Base-by-base conservation (phyloP, 2,329 filamentous ascomycete species). In the Thyridium curvatum region DNA sequence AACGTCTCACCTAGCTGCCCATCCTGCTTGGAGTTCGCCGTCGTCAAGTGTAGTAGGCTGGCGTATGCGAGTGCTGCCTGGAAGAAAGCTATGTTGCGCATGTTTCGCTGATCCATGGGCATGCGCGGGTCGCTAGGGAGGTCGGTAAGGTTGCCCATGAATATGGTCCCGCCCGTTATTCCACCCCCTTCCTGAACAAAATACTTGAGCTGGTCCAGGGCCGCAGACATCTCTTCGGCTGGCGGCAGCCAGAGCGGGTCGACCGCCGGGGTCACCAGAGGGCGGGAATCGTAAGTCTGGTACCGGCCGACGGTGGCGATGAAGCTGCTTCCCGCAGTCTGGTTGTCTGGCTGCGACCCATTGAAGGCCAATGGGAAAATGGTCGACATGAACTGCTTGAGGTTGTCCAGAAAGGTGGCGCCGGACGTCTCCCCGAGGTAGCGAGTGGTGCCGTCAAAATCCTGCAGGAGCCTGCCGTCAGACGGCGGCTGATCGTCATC, bases 351-450 rank as follows among this genome's bases (percentile, higher is more conserved):
- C 32, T 37, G 32, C 44, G 29, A 34, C 29, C 42, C 35, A 16
- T 52, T 46, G 44, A 46, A 55, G 30, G 55, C 56, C 15, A 64
- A 47, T n/a, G 59, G 56, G 15, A 63, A 47, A 14, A 64, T 53
- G 12, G 60, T 62, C 30, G 53, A 52, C 54, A 74, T 68, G 42
- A 72, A 65, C 37, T 62, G 61, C 44, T 72, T 72, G 32, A 74
- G 50, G 14, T 65, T 55, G 41, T 74, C 69, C 5, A 73, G 60
- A 38, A 73, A 73, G 1, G 64, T 69, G 10, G 68, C 66, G 13
- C 68, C 69, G 16, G 69, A 71, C 8, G 69, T 72, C 47, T 66
- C 66, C 30, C 71, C 71, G 3, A 70, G 60, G 47, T 68, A 73
- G 12, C 68, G 64, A 2, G 60, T 53, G 17, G 60, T 65, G 17